Evolutionary conservation across 2,329 filamentous ascomycete genomes (phyloP).

Genomic region (Trichophyton schoenleinii): DNA sequence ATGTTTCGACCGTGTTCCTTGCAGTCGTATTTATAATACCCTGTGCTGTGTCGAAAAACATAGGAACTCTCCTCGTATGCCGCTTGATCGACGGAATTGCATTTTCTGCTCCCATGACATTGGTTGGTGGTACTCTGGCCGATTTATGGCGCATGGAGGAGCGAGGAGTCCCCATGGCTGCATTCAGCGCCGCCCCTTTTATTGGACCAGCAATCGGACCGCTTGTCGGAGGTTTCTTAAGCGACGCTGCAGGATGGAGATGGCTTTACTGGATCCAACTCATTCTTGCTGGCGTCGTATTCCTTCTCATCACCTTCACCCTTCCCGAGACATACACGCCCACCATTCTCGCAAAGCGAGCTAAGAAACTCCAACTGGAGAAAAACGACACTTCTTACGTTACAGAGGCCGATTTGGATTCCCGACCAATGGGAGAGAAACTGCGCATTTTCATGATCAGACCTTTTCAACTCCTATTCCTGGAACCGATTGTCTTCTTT

Average conservation of each 20-base stretch:
- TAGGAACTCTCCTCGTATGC: slow-evolving; percentile 61
- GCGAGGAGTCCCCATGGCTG: slow-evolving; percentile 74
- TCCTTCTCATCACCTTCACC: slow-evolving; percentile 71
- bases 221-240: slow-evolving; percentile 63
- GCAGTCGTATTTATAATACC: slow-evolving; percentile 72
- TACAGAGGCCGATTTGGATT: slow-evolving; percentile 69
- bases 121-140: slow-evolving; percentile 69
- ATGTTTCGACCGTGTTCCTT: slow-evolving; percentile 53
- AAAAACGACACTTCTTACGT: slow-evolving; percentile 57
- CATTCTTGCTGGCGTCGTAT: slow-evolving; percentile 58
- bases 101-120: slow-evolving; percentile 75
- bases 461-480: slow-evolving; percentile 74
- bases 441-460: slow-evolving; percentile 63
- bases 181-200: slow-evolving; percentile 72
- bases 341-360: slow-evolving; percentile 57
- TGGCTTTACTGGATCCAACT: slow-evolving; percentile 84
- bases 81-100: slow-evolving; percentile 69
- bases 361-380: slow-evolving; percentile 56
- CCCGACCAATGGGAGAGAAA: slow-evolving; percentile 54
- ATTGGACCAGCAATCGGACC: slow-evolving; percentile 68
- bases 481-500: slow-evolving; percentile 73
- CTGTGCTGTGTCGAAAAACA: slow-evolving; percentile 63
- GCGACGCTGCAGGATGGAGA: slow-evolving; percentile 59
- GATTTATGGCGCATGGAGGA: slow-evolving; percentile 79
- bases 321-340: slow-evolving; percentile 83